A percentile compares a stretch with the other conserved stretches of the same genome.
Conservation (phyloP, 1,284 basidiomycete genomes). For the Ganoderma lucidum region DNA sequence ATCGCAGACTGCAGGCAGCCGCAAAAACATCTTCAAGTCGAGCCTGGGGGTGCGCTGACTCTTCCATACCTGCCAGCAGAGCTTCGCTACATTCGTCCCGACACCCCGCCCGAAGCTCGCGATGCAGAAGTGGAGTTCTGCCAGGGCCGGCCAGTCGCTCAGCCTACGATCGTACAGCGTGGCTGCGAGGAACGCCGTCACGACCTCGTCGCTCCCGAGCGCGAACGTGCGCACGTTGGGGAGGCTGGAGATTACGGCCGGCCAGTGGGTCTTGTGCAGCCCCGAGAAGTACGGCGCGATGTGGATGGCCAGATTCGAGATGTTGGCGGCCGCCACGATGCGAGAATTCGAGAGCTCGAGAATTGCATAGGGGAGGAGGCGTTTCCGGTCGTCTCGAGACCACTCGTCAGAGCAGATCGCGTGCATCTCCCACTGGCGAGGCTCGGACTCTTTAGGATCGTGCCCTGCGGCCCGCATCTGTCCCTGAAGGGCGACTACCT, state of each 20-base stretch:
- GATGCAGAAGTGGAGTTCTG: neutral
- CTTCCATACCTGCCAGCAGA: neutral
- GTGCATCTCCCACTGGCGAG: neutral
- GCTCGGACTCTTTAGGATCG: neutral
- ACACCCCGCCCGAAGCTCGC: neutral
- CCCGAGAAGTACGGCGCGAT: neutral
- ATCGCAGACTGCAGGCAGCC: neutral
- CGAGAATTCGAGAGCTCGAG: neutral
- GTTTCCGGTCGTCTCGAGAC: neutral
- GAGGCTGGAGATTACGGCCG: neutral
- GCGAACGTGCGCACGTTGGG: neutral
- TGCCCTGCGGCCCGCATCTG: neutral
- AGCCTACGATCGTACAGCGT: neutral
- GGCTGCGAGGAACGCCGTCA: neutral
- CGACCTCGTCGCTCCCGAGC: neutral
- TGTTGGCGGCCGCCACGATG: neutral
- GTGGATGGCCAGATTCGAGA: neutral
- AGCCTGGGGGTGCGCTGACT: neutral
- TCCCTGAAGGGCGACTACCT: neutral
- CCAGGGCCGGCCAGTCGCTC: neutral
- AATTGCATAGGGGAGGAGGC: neutral
- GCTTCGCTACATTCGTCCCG: neutral
- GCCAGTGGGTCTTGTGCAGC: neutral
- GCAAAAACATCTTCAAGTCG: neutral
- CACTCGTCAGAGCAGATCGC: neutral